Evolutionary conservation across 768 basidiomycete genomes (phyloP).

Genomic region (Leccinum variicolor): DNA sequence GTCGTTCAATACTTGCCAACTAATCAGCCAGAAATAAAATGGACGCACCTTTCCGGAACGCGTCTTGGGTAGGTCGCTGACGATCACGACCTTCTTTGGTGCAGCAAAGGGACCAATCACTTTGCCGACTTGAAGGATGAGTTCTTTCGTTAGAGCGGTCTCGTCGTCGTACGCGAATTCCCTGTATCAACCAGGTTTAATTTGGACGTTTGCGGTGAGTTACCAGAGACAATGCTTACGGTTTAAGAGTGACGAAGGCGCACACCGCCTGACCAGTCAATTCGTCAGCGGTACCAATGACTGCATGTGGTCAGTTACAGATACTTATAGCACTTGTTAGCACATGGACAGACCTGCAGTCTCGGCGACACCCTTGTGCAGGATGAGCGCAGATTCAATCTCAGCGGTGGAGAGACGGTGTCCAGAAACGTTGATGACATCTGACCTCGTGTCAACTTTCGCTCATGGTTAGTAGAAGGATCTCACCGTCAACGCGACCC

Average conservation of each 20-base stretch:
- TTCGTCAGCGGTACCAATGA: slow-evolving; percentile 84
- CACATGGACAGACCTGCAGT: slow-evolving; percentile 57
- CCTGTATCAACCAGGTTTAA: slow-evolving; percentile 30
- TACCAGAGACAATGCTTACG: slow-evolving; percentile 45
- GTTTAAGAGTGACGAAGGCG: slow-evolving; percentile 93
- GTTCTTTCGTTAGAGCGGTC: slow-evolving; percentile 72
- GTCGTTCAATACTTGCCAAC: background rate
- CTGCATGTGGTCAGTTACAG: slow-evolving; percentile 29
- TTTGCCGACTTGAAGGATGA: slow-evolving; percentile 93
- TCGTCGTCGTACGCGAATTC: slow-evolving; percentile 87
- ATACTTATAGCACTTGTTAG: background rate
- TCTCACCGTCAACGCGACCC: slow-evolving; percentile 88
- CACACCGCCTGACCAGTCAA: slow-evolving; percentile 92
- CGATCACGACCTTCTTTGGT: slow-evolving; percentile 88
- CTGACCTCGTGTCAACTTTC: slow-evolving; percentile 34
- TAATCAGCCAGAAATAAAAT: background rate
- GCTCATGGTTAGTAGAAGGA: background rate
- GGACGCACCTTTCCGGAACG: slow-evolving; percentile 78
- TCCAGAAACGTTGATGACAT: slow-evolving; percentile 98
- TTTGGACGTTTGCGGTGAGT: background rate
- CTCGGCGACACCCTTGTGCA: slow-evolving; percentile 94
- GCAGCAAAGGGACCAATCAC: slow-evolving; percentile 97
- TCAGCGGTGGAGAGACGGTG: slow-evolving; percentile 97
- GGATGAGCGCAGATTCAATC: slow-evolving; percentile 94
- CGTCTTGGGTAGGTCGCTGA: slow-evolving; percentile 89